phyloP scores from a whole-genome alignment of 371 early-diverging fungal genomes.

The Rhizomucor miehei region DNA sequence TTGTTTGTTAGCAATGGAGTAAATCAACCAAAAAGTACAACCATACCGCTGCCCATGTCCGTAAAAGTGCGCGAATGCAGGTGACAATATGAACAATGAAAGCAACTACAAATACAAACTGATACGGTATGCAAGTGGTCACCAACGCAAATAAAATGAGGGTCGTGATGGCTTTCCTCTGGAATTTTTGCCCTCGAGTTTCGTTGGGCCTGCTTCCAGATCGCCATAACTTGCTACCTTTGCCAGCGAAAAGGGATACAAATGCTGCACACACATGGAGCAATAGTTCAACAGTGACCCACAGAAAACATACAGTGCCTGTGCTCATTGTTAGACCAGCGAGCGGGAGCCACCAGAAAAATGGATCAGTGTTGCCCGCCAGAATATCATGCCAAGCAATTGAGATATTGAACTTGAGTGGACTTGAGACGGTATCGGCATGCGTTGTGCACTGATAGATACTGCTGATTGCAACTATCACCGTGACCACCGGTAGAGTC shows the following conservation, averaged over 20 bases:
- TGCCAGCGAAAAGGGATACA: constrained; percentile 7
- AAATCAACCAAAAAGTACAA: not conserved
- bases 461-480: constrained; percentile 28
- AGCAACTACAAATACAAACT: constrained; percentile 78
- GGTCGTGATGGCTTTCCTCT: constrained; percentile 56
- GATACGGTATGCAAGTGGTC: constrained; percentile 76
- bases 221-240: constrained; percentile 6
- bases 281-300: constrained; percentile 33
- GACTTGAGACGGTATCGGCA: constrained; percentile 20
- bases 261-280: constrained; percentile 15
- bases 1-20: not conserved
- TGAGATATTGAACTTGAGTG: constrained; percentile 22
- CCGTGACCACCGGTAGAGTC: constrained; percentile 30
- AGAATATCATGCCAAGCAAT: constrained; percentile 42
- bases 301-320: constrained; percentile 51
- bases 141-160: constrained; percentile 62
- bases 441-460: constrained; percentile 28
- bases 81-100: constrained; percentile 72
- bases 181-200: constrained; percentile 37
- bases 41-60: constrained; percentile 40
- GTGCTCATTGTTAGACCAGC: constrained; percentile 48
- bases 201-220: constrained; percentile 19
- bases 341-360: constrained; percentile 65
- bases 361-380: constrained; percentile 55
- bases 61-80: constrained; percentile 53